These are phyloP conservation scores for Podosphaera aphanis DNA, from an alignment of 2,329 filamentous ascomycete genomes.

Conservation along the genomic window DNA sequence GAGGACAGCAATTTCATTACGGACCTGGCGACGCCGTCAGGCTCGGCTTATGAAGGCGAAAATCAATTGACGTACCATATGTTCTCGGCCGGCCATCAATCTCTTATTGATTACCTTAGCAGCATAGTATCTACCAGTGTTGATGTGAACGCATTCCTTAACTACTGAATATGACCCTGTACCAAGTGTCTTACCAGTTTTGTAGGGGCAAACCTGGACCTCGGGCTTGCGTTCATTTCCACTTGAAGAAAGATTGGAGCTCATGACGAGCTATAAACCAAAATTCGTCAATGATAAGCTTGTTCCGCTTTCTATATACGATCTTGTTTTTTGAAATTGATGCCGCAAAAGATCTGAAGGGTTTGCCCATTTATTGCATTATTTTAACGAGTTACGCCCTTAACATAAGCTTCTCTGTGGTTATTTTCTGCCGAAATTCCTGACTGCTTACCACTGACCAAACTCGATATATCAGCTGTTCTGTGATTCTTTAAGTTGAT, in stretches of 20 bases:
- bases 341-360: too few relatives aligned
- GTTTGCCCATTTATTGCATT: too few relatives aligned
- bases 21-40: constrained; percentile 32
- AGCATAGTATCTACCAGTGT: constrained; percentile 92
- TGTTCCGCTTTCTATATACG: too few relatives aligned
- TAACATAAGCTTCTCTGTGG: too few relatives aligned
- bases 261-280: constrained; percentile 5
- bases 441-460: too few relatives aligned
- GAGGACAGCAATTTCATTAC: constrained; percentile 92
- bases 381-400: too few relatives aligned
- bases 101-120: constrained; percentile 99
- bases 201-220: constrained; percentile 90
- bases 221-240: constrained; percentile 10
- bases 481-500: too few relatives aligned
- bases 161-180: constrained; percentile 96
- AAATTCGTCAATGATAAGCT: too few relatives aligned
- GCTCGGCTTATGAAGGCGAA: constrained; percentile 2
- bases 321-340: too few relatives aligned
- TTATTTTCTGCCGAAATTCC: too few relatives aligned
- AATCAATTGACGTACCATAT: constrained; percentile 46
- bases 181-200: constrained; percentile 91
- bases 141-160: constrained; percentile 96
- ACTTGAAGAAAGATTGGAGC: constrained; percentile 9
- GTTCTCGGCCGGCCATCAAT: constrained; percentile 87
- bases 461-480: too few relatives aligned